Conservation (phyloP, 345 rosid species). For the Euphorbia lathyris region DNA sequence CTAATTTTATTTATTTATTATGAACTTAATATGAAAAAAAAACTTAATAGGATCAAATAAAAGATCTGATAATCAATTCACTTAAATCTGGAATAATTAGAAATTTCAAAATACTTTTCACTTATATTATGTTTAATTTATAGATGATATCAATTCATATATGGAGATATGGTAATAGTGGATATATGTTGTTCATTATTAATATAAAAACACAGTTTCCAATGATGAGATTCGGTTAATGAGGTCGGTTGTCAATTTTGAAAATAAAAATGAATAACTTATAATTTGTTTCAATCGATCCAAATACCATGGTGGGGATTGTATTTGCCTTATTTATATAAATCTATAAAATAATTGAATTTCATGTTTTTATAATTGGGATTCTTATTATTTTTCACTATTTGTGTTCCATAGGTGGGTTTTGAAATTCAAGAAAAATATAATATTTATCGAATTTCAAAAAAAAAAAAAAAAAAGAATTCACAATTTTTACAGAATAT, state of each 20-base stretch:
- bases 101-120: too few relatives aligned
- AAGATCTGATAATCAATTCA: too few relatives aligned
- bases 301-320: constrained; percentile 15
- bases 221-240: constrained; percentile 28
- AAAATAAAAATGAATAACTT: constrained; percentile 7
- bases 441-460: not conserved
- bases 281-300: constrained; percentile 13
- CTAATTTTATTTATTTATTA: too few relatives aligned
- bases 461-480: too few relatives aligned
- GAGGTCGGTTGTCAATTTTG: constrained; percentile 22
- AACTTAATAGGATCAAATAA: too few relatives aligned
- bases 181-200: not conserved
- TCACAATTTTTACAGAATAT: not conserved
- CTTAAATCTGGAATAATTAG: too few relatives aligned
- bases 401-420: not conserved
- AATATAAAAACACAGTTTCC: constrained; percentile 14
- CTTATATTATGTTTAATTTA: too few relatives aligned
- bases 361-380: not conserved
- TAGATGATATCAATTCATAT: too few relatives aligned
- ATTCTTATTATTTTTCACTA: not conserved
- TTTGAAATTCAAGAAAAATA: not conserved
- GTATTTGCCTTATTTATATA: constrained; percentile 4
- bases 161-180: too few relatives aligned
- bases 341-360: not conserved
- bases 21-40: too few relatives aligned